A percentile compares a stretch with the other conserved stretches of the same genome.
Conservation (phyloP, 345 rosid genomes). For the Ailanthus altissimus region DNA sequence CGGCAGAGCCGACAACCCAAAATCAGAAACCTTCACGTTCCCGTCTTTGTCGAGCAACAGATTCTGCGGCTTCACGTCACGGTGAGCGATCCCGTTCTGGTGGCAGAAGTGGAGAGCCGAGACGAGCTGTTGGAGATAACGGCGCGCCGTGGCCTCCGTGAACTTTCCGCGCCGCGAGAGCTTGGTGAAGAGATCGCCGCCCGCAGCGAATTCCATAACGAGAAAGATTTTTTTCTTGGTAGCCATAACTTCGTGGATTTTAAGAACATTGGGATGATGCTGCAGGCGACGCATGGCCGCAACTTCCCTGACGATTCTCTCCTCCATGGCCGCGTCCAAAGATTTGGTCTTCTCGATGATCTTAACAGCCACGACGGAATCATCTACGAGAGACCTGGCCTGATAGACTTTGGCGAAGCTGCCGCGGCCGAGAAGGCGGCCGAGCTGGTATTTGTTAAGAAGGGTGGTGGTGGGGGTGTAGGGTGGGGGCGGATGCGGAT, state of each 20-base stretch:
- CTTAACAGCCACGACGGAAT: conserved; percentile 56
- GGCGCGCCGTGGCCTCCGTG: conserved; percentile 53
- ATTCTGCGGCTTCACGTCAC: conserved; percentile 88
- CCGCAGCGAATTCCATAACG: conserved; percentile 74
- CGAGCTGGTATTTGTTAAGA: conserved; percentile 66
- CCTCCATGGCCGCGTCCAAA: conserved; percentile 51
- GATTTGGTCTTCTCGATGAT: conserved; percentile 61
- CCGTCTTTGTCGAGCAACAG: conserved; percentile 69
- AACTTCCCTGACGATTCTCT: conserved; percentile 65
- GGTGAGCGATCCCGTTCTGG: conserved; percentile 80
- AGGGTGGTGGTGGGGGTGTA: conserved; percentile 29
- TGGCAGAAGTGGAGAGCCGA: conserved; percentile 84
- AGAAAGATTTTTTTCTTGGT: conserved; percentile 75
- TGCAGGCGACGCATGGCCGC: conserved; percentile 82
- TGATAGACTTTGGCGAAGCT: conserved; percentile 69
- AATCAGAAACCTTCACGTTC: conserved; percentile 72
- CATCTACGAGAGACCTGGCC: conserved; percentile 53
- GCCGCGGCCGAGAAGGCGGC: conserved; percentile 66
- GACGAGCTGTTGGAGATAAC: conserved; percentile 71
- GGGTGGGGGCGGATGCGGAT: conserved; percentile 7
- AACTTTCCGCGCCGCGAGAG: conserved; percentile 46
- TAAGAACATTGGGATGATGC: conserved; percentile 73
- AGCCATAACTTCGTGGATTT: conserved; percentile 88
- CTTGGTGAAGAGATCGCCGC: conserved; percentile 66
- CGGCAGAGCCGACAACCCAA: conserved; percentile 72